Base-by-base conservation (phyloP, 495 filamentous ascomycete genomes). In the Xylaria venustula region DNA sequence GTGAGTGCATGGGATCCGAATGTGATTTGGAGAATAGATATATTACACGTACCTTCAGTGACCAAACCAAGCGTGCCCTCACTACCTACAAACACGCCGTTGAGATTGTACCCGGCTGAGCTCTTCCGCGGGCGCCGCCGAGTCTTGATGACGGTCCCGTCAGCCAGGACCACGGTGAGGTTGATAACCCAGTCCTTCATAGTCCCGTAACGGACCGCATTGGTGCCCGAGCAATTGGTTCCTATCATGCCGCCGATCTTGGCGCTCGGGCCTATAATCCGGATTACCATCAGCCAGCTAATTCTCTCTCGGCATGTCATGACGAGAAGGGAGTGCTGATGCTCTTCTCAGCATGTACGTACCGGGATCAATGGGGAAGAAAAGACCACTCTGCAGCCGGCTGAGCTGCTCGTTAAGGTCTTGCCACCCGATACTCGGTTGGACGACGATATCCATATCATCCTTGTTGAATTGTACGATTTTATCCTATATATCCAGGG, bases 401-500 rank as follows among this genome's bases (percentile, higher is more conserved):
- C 76, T 82, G 55, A 97, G 83, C 67, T 90, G 75, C 60, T 89
- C 85, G 68, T 96, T 97, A 48, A 97, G 75, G 45, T 88, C 83
- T 85, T 93, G 91, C 91, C 92, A 97, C n/a, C 87, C 86, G 40
- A 97, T 89, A 9, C 86, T 87, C 2, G 93, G 93, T 67, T 97
- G 93, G 8, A 97, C 92, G 6, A 94, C 88, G 59, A 96, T 79
- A 67, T 97, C 93, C 88, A 97, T 89, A 72, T 97, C 93, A 5
- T 88, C 88, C 54, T 89, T 85, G 71, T 96, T 88, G 48, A 96
- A 79, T 42, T 86, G 78, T 28, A 96, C 40, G 30, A 96, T 88
- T 63, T 87, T 81, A 69, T 95, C 86, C 59, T 61, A 25, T 17
- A 19, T 6, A 15, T 34, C 46, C 25, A 20, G 14, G 1, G n/a